Base-by-base conservation (phyloP, 2,329 filamentous ascomycete genomes). In the Dryadomyces sulphureus region DNA sequence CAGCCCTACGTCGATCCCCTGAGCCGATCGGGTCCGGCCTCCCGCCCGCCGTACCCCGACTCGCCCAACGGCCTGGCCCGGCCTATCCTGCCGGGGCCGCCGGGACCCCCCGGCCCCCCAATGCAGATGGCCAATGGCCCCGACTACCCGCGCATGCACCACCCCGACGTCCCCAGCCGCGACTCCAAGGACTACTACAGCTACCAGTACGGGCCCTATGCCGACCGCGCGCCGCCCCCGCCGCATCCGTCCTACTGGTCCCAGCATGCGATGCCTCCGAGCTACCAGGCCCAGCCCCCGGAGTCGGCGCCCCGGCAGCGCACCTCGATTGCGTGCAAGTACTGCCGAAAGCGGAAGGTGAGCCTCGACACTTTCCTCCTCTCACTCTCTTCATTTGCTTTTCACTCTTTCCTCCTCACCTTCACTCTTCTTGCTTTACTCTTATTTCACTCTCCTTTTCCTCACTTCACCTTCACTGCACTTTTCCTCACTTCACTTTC, bases 341-440 rank as follows among this genome's bases (percentile, higher is more conserved):
- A 78, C 51, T 78, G 74, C 55, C 62, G 73, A n/a, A 75, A 76
- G 57, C 64, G 74, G 56, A 78, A 78, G 69, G 74, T 77, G 34
- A 17, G 41, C 5, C n/a, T n/a, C 14, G 22, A 54, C 55, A 56
- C 36, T 32, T 32, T 32, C 27, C 27, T 12, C 5, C 9, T 30
- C 25, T 12, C 7, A 30, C 12, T 30, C 25, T 12, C 27, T 32
- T 32, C 27, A 4, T 7, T 32, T 9, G 27, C 4, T 14, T 7
- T 27, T n/a, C n/a, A n/a, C n/a, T n/a, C n/a, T n/a, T n/a, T n/a
- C n/a, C n/a, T n/a, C n/a, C n/a, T n/a, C n/a, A n/a, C n/a, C n/a
- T 7, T 35, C 24, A 38, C 2, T 19, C 11, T 47, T 19, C 14
- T 38, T 25, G 8, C 6, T n/a, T 36, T 27, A 27, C 17, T 39